These are phyloP conservation scores for Wickerhamomyces xylosicus DNA, from an alignment of 805 yeast genomes.

Conservation along the genomic window DNA sequence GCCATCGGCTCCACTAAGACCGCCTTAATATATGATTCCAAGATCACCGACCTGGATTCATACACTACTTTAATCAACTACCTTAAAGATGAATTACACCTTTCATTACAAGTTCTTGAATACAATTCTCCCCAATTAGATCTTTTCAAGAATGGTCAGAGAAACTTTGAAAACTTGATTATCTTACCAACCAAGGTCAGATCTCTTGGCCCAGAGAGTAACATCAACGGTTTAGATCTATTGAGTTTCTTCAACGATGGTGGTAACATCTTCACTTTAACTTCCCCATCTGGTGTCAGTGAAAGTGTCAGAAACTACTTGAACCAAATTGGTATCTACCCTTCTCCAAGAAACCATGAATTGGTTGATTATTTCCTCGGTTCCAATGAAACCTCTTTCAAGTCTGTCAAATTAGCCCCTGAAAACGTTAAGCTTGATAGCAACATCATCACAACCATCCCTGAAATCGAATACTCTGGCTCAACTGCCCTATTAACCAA, in stretches of 20 bases:
- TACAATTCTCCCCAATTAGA: constrained; percentile 16
- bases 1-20: constrained; percentile 9
- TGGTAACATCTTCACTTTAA: constrained; percentile 65
- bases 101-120: constrained; percentile 21
- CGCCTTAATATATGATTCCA: constrained; percentile 13
- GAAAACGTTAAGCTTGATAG: constrained; percentile 9
- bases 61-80: constrained; percentile 6
- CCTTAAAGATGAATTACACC: constrained; percentile 20
- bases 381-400: constrained; percentile 15
- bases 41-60: constrained; percentile 15
- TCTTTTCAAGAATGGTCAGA: constrained; percentile 32
- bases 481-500: constrained; percentile 64
- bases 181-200: constrained; percentile 49
- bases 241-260: constrained; percentile 51
- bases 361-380: constrained; percentile 55
- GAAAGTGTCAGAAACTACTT: constrained; percentile 59
- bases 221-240: constrained; percentile 36
- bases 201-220: constrained; percentile 21
- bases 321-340: constrained; percentile 72
- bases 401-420: constrained; percentile 10
- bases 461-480: constrained; percentile 31
- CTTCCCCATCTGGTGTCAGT: constrained; percentile 39
- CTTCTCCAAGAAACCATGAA: constrained; percentile 66
- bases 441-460: constrained; percentile 16
- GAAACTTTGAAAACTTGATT: constrained; percentile 43